Base-by-base conservation (phyloP, 768 basidiomycete species). In the Brasilioporus rufonigricans region DNA sequence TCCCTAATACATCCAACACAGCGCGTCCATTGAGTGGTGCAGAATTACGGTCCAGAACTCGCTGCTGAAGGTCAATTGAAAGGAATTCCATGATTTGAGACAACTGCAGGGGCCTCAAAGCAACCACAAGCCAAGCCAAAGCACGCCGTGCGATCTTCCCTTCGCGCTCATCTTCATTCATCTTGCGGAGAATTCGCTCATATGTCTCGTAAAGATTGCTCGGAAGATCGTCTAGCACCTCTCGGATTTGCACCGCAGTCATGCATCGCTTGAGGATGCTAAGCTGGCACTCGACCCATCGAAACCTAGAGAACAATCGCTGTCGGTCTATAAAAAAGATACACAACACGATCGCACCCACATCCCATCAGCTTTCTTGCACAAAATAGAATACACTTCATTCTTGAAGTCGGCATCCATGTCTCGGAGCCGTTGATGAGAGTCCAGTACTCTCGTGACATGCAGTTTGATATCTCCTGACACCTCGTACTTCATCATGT, bases 301-400 rank as follows among this genome's bases (percentile, higher is more conserved):
- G 52, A 12, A 61, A 60, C 61, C 55, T 57, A n/a, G 10, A 21
- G 3, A 19, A 19, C 3, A 11, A 21, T 1, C 10, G 2, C 12
- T 19, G 16, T 24, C 4, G 5, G 9, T 10, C 5, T 3, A 18
- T 12, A 11, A 9, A 1, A 27, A 21, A 2, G 18, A 13, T 2
- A 26, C 2, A 27, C 2, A 11, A 11, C 2, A 14, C 14, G 35
- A 36, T 7, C 1, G 18, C 6, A 11, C 56, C 38, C 33, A 60
- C 62, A 64, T 64, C 3, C 48, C 61, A 21, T 58, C 56, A 4
- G 62, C 58, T 19, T 38, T 55, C 8, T 48, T 2, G 1, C 44
- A 54, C 1, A 63, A 35, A 0, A 9, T 21, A 4, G 14, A 26
- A 2, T 6, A 8, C 0, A 64, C 53, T 33, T 60, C 62, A 0